Conservation (phyloP, 108 stramenopile genomes). For the Nannochloropsis oceanica region DNA sequence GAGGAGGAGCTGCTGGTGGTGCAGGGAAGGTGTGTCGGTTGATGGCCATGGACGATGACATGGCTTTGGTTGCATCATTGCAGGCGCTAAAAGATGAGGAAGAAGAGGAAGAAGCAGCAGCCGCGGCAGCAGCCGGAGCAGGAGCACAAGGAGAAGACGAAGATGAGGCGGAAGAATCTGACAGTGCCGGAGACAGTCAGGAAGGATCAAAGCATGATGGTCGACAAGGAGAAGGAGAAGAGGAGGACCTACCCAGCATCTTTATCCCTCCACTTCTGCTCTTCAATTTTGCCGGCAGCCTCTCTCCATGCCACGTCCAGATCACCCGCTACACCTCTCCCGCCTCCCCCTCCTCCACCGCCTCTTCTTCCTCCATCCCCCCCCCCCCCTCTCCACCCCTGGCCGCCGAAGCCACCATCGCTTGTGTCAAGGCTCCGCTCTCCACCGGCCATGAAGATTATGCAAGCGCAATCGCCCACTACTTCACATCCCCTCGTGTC, state of each 20-base stretch:
- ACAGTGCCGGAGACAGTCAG: too few species aligned
- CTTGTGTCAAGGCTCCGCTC: neutral
- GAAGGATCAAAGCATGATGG: too few species aligned
- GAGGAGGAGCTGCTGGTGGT: neutral
- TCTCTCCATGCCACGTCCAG: neutral
- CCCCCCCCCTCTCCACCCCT: neutral
- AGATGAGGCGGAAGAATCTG: neutral
- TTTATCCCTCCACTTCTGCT: neutral
- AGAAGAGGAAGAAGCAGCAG: neutral
- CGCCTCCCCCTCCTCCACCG: neutral
- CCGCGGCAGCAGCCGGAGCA: neutral
- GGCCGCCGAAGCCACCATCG: neutral
- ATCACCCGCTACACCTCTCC: neutral
- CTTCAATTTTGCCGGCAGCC: neutral
- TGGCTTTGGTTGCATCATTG: neutral
- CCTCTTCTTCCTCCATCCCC: neutral
- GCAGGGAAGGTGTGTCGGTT: neutral
- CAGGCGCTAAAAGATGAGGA: neutral
- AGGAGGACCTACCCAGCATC: neutral
- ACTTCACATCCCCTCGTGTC: slow-evolving; percentile 20
- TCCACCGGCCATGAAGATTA: neutral
- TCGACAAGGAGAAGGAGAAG: neutral
- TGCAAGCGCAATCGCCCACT: slow-evolving; percentile 10
- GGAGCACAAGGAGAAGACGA: neutral
- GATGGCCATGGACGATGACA: neutral